Evolutionary conservation across 371 early-diverging fungal species (phyloP).

Genomic region (Zancudomyces culisetae): DNA sequence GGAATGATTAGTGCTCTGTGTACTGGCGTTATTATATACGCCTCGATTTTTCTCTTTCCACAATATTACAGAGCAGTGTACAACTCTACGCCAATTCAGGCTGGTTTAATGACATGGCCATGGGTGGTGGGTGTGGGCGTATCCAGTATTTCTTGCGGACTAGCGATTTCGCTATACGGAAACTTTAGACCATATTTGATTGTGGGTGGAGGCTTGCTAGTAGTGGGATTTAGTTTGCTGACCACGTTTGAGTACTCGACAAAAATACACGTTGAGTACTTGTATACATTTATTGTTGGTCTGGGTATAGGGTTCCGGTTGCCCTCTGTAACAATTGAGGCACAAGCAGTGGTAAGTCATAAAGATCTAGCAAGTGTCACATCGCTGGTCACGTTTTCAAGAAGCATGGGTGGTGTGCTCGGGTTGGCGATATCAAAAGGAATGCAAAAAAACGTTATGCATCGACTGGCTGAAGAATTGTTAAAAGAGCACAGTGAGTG

Average conservation of each 20-base stretch:
- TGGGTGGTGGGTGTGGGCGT: background rate
- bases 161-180: background rate
- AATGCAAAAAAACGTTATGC: background rate
- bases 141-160: background rate
- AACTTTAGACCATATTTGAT: constrained; percentile 1
- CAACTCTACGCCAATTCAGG: constrained; percentile 27
- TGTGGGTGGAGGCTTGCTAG: background rate
- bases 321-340: constrained; percentile 2
- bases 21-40: constrained; percentile 31
- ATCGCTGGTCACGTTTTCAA: background rate
- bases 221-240: background rate
- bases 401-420: constrained; percentile 4
- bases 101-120: constrained; percentile 20
- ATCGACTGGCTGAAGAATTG: background rate
- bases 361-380: background rate
- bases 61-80: constrained; percentile 60
- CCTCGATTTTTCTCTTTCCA: constrained; percentile 40
- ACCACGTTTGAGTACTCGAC: background rate
- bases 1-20: constrained; percentile 14
- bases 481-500: background rate
- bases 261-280: background rate
- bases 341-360: constrained; percentile 1
- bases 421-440: constrained; percentile 4
- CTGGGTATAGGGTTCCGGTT: constrained; percentile 1
- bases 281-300: background rate